These are phyloP conservation scores for Umbelopsis sp. DNA, from an alignment of 192 early-diverging fungal species.

Conservation along the genomic window DNA sequence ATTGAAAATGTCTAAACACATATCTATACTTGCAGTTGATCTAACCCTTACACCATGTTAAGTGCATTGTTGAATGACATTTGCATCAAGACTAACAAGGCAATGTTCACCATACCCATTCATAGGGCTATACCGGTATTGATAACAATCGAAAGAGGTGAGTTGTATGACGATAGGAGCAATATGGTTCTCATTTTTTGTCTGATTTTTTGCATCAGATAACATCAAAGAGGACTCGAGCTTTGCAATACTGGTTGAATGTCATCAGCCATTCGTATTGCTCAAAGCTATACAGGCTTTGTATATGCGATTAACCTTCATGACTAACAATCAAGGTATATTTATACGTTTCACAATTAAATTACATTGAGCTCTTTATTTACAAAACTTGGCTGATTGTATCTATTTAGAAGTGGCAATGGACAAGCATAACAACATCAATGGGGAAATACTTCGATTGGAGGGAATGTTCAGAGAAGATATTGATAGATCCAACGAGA, in stretches of 20 bases:
- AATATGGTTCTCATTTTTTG: background rate
- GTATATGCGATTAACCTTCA: background rate
- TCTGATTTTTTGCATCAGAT: background rate
- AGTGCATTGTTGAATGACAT: background rate
- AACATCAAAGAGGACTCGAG: too few relatives aligned
- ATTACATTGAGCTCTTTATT: too few relatives aligned
- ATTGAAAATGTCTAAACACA: background rate
- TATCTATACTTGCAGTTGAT: background rate
- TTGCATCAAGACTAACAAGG: background rate
- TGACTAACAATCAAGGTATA: too few relatives aligned
- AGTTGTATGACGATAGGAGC: background rate
- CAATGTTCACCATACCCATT: background rate
- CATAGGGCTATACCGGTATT: background rate
- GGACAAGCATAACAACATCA: too few relatives aligned
- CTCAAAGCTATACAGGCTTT: background rate
- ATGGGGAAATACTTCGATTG: too few relatives aligned
- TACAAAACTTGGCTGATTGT: too few relatives aligned
- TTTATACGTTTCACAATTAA: too few relatives aligned
- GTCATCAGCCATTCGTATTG: background rate
- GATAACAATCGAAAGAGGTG: background rate
- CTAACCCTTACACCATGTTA: background rate
- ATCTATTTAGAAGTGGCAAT: too few relatives aligned
- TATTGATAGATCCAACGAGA: too few relatives aligned
- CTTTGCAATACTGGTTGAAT: background rate
- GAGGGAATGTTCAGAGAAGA: too few relatives aligned